Base-by-base conservation (phyloP, 1,284 basidiomycete species). In the Erythrobasidium hasegawianum region DNA sequence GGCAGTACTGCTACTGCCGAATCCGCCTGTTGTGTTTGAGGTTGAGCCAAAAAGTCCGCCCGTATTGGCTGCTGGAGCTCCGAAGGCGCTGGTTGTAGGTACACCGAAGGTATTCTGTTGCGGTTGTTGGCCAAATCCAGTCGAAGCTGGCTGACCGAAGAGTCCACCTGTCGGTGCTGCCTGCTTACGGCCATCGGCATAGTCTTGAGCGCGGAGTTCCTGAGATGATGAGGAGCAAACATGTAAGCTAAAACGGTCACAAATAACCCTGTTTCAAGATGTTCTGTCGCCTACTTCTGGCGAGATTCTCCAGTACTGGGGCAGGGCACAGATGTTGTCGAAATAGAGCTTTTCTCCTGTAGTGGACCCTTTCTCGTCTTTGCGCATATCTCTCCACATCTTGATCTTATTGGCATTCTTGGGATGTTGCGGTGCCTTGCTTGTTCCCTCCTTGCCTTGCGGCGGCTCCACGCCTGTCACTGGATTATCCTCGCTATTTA, bases 161-260 rank as follows among this genome's bases (percentile, higher is more conserved):
- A 33, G 33, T 33, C 33, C 33, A 11, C 33, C 69, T 3, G 76
- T 71, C 0, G 88, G 86, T 71, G 90, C 89, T 1, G 83, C 81
- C 33, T 33, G 33, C 74, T 85, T 85, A 56, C 85, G 84, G 71
- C 82, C 82, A 72, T 84, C 80, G 70, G 80, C 79, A 70, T 81
- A 83, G 68, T 80, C 79, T 72, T 81, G 77, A 60, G 76, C 76
- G 71, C 81, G 79, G 24, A 81, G 73, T 67, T 81, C 76, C 72
- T 75, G 66, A 14, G 11, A 11, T n/a, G n/a, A n/a, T n/a, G n/a
- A n/a, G n/a, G n/a, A n/a, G n/a, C n/a, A n/a, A n/a, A n/a, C n/a
- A n/a, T n/a, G 16, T 4, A 18, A 9, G 20, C 10, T n/a, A 20
- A n/a, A n/a, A n/a, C n/a, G n/a, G n/a, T n/a, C n/a, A n/a, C n/a